phyloP scores from a whole-genome alignment of 2,329 filamentous ascomycete genomes.

The Reticulascus tulasneorum region DNA sequence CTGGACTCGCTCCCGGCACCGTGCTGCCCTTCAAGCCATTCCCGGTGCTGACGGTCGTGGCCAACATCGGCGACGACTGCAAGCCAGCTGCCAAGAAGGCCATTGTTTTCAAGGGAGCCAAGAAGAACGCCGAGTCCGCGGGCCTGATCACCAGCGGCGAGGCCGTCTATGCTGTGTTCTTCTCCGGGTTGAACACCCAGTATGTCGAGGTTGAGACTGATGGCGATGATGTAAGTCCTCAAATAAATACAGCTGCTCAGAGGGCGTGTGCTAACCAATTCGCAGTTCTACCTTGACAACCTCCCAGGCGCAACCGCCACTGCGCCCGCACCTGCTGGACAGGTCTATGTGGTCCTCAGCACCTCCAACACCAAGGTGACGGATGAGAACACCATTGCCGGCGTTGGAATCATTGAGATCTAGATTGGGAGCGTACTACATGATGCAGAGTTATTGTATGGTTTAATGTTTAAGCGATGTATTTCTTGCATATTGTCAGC shows the following conservation, averaged over 20 bases:
- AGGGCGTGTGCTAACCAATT: slow-evolving; percentile 1
- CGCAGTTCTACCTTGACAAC: slow-evolving; percentile 14
- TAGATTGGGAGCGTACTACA: too few species aligned
- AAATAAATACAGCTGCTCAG: slow-evolving; percentile 5
- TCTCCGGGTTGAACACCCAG: slow-evolving; percentile 21
- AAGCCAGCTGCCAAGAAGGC: too few species aligned
- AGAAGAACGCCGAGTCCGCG: slow-evolving; percentile 14
- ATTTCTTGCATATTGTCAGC: too few species aligned
- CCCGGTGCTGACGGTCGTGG: slow-evolving; percentile 37
- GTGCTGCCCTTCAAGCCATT: slow-evolving; percentile 58
- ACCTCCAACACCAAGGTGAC: slow-evolving; percentile 27
- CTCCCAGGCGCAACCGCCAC: slow-evolving; percentile 10
- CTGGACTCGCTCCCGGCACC: slow-evolving; percentile 51
- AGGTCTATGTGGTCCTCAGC: slow-evolving; percentile 35
- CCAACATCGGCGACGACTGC: slow-evolving; percentile 17
- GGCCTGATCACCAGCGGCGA: slow-evolving; percentile 3
- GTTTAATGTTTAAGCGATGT: too few species aligned
- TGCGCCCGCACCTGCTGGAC: slow-evolving; percentile 25
- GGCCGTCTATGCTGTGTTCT: slow-evolving; percentile 28
- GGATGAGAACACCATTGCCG: slow-evolving; percentile 33
- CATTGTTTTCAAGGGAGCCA: slow-evolving; percentile 20
- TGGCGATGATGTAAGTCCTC: slow-evolving; percentile 14
- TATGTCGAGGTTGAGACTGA: slow-evolving; percentile 8
- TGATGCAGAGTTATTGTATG: too few species aligned
- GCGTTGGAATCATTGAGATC: slow-evolving; percentile 31